Evolutionary conservation across 2,329 filamentous ascomycete genomes (phyloP).

Genomic region (Alternaria brassicae): DNA sequence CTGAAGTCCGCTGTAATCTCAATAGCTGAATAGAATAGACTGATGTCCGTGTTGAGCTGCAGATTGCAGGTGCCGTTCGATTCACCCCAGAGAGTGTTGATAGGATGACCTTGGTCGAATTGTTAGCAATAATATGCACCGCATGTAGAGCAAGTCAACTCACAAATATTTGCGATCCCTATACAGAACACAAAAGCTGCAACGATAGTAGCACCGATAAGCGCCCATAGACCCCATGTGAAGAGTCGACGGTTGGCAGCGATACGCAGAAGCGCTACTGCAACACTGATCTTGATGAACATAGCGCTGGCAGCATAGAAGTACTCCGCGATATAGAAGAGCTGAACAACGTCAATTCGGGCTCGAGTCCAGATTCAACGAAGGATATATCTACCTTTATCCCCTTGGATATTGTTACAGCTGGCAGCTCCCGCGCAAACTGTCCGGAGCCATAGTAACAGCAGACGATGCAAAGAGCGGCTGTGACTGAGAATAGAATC

Average conservation of each 20-base stretch:
- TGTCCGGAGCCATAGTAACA: constrained; percentile 30
- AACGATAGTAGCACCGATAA: constrained; percentile 22
- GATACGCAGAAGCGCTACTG: constrained; percentile 30
- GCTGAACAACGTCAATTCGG: constrained; percentile 5
- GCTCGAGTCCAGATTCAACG: not conserved
- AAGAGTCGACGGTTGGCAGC: constrained; percentile 18
- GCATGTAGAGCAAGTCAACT: not conserved
- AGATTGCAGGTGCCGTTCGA: constrained; percentile 29
- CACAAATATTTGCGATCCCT: constrained; percentile 32
- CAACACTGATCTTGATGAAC: constrained; percentile 31
- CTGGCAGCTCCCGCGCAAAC: constrained; percentile 16
- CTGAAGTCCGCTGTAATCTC: constrained; percentile 30
- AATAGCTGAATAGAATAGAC: constrained; percentile 31
- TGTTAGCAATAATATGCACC: not conserved
- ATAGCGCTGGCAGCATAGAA: constrained; percentile 30
- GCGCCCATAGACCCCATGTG: constrained; percentile 17
- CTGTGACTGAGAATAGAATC: constrained; percentile 28
- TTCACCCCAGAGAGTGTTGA: constrained; percentile 31
- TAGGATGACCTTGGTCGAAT: constrained; percentile 23
- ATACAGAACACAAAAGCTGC: constrained; percentile 27
- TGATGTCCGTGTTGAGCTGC: constrained; percentile 29
- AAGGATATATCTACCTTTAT: constrained; percentile 17
- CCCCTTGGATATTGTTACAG: constrained; percentile 19
- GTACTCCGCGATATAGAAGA: constrained; percentile 31
- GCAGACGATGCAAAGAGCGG: constrained; percentile 27